A percentile compares a stretch with the other conserved stretches of the same genome.
These are phyloP conservation scores for Flagelloscypha sp. DNA, from an alignment of 768 basidiomycete genomes.

Conservation along the genomic window DNA sequence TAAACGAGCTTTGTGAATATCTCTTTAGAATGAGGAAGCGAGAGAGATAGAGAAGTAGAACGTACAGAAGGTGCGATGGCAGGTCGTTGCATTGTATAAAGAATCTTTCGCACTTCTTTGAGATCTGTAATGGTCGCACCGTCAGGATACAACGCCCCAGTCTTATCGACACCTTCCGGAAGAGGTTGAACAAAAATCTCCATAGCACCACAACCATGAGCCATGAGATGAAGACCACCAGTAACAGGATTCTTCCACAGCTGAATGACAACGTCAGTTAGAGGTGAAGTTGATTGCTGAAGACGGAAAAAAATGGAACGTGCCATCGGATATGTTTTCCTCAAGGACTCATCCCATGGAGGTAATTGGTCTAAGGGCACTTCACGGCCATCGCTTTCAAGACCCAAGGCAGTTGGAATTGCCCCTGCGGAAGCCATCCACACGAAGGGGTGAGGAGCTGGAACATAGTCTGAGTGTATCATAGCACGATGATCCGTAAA, in stretches of 20 bases:
- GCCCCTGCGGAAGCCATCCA: slow-evolving; percentile 52
- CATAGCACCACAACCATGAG: slow-evolving; percentile 43
- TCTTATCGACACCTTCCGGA: slow-evolving; percentile 27
- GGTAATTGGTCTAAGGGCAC: slow-evolving; percentile 39
- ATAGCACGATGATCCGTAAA: no score
- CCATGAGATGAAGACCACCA: slow-evolving; percentile 45
- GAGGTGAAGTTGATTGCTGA: no score
- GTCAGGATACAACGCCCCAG: slow-evolving; percentile 44
- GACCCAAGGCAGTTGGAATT: slow-evolving; percentile 43
- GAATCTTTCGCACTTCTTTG: slow-evolving; percentile 35
- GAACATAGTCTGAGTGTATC: no score
- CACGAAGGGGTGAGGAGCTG: slow-evolving; percentile 47
- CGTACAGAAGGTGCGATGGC: slow-evolving; percentile 50
- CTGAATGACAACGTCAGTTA: slow-evolving; percentile 14
- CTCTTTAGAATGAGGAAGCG: no score
- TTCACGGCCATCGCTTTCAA: slow-evolving; percentile 45
- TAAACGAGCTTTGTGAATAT: slow-evolving; percentile 51
- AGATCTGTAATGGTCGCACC: slow-evolving; percentile 45
- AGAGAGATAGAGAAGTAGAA: no score
- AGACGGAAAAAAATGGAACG: slow-evolving; percentile 11
- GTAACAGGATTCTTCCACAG: slow-evolving; percentile 59
- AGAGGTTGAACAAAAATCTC: slow-evolving; percentile 41
- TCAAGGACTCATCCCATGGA: slow-evolving; percentile 42
- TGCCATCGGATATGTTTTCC: slow-evolving; percentile 46
- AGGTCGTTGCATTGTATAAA: slow-evolving; percentile 51